A percentile compares a stretch with the other conserved stretches of the same genome.
These are phyloP conservation scores for Rhododendron henanense DNA, from an alignment of 148 eudicot genomes.

Conservation along the genomic window DNA sequence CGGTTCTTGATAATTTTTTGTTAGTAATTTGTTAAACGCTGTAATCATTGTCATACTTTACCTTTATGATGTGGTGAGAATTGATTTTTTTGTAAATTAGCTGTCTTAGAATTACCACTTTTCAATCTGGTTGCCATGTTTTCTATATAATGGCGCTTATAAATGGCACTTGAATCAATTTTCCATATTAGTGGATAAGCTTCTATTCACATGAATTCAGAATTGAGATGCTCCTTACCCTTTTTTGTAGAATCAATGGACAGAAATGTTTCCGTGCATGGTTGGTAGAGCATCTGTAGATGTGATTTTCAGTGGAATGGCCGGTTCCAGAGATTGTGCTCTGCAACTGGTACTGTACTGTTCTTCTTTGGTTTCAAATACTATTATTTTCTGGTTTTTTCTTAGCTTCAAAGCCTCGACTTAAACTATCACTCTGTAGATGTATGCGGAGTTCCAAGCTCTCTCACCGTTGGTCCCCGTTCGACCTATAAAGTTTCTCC, in stretches of 20 bases:
- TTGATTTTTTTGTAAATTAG: too few relatives aligned
- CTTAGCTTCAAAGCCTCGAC: background rate
- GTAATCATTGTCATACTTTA: background rate
- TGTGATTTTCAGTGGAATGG: conserved; percentile 42
- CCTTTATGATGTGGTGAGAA: background rate
- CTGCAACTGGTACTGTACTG: conserved; percentile 55
- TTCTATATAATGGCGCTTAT: conserved; percentile 34
- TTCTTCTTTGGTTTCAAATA: background rate
- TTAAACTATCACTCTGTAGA: conserved; percentile 22
- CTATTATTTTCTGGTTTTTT: background rate
- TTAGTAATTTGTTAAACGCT: too few relatives aligned
- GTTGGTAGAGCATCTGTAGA: conserved; percentile 46
- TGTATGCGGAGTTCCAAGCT: conserved; percentile 46
- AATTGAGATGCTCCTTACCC: background rate
- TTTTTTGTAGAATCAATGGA: conserved; percentile 52
- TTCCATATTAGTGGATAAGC: conserved; percentile 29
- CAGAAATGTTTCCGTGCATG: conserved; percentile 59
- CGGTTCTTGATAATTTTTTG: background rate
- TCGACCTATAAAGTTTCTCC: conserved; percentile 60
- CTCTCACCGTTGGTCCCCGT: conserved; percentile 67
- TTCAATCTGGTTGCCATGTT: background rate
- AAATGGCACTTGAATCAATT: conserved; percentile 31
- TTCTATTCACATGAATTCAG: conserved; percentile 8
- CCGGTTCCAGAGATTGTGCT: conserved; percentile 56
- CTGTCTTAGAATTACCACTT: background rate